These are phyloP conservation scores for Teunomyces panamensis DNA, from an alignment of 805 yeast genomes.

Conservation along the genomic window DNA sequence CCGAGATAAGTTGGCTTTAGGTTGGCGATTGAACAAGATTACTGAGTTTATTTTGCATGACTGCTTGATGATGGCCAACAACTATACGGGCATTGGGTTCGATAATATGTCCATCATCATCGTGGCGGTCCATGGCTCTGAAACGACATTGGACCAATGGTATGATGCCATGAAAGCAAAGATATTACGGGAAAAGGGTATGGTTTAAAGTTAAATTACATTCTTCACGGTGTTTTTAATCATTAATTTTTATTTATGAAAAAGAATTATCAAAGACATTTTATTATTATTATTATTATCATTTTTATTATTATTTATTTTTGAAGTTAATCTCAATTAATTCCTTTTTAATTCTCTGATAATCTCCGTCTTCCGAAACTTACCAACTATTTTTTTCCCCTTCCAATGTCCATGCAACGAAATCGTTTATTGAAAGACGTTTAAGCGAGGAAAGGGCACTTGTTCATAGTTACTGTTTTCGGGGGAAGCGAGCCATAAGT, in stretches of 20 bases:
- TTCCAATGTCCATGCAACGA: no score
- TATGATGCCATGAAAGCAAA: constrained; percentile 48
- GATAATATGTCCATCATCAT: constrained; percentile 81
- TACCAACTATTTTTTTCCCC: no score
- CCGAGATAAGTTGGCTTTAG: constrained; percentile 55
- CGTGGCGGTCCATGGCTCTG: constrained; percentile 53
- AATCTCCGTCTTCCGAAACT: no score
- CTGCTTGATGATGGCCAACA: constrained; percentile 67
- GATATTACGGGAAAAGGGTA: constrained; percentile 10
- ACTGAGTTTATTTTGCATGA: constrained; percentile 59
- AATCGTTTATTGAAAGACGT: background rate
- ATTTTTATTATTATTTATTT: background rate
- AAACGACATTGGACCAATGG: constrained; percentile 54
- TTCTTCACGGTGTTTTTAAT: background rate
- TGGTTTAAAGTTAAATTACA: background rate
- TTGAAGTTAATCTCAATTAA: background rate
- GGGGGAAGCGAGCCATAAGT: background rate
- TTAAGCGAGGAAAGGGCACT: background rate
- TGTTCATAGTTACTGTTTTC: background rate
- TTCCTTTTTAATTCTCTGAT: no score
- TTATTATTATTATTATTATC: background rate
- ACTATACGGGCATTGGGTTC: constrained; percentile 74
- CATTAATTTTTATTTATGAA: no score
- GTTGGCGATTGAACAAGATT: constrained; percentile 57
- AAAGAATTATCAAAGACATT: no score